Conservation (phyloP, 805 yeast genomes). For the Maudiozyma pseudohumilis region DNA sequence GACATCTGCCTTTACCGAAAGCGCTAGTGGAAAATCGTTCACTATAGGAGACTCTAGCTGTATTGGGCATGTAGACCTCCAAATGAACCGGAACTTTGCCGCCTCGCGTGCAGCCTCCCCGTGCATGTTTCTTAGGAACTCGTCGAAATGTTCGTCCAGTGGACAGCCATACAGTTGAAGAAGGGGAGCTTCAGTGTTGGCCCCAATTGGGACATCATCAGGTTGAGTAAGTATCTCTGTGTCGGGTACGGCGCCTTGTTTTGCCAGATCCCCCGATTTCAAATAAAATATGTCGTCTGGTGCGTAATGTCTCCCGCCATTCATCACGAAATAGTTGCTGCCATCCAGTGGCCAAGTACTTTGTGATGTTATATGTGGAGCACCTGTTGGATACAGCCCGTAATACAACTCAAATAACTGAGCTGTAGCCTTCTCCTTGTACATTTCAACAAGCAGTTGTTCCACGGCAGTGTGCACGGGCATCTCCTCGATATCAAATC, state of each 20-base stretch:
- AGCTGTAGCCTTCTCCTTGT: conserved; percentile 8
- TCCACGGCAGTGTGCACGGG: conserved; percentile 4
- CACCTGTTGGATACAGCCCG: conserved; percentile 15
- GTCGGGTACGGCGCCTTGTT: conserved; percentile 15
- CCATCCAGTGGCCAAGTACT: background rate
- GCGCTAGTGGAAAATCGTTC: conserved; percentile 22
- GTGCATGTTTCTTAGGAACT: conserved; percentile 49
- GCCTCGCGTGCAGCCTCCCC: conserved; percentile 48
- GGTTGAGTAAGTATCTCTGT: conserved; percentile 22
- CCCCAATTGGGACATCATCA: conserved; percentile 61
- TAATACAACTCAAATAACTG: conserved; percentile 10
- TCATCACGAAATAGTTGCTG: conserved; percentile 17
- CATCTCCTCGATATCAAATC: conserved; percentile 2
- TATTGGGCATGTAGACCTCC: conserved; percentile 50
- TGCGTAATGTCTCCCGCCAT: conserved; percentile 40
- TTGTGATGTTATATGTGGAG: background rate
- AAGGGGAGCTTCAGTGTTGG: conserved; percentile 37
- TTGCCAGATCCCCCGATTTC: conserved; percentile 38
- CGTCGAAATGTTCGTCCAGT: conserved; percentile 38
- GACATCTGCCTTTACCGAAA: conserved; percentile 24
- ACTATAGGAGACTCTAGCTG: conserved; percentile 6
- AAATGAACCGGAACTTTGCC: conserved; percentile 52
- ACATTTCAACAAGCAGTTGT: conserved; percentile 2
- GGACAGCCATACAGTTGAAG: conserved; percentile 62
- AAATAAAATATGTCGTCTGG: conserved; percentile 73